These are phyloP conservation scores for Piromyces finnis DNA, from an alignment of 192 early-diverging fungal species.

Conservation along the genomic window DNA sequence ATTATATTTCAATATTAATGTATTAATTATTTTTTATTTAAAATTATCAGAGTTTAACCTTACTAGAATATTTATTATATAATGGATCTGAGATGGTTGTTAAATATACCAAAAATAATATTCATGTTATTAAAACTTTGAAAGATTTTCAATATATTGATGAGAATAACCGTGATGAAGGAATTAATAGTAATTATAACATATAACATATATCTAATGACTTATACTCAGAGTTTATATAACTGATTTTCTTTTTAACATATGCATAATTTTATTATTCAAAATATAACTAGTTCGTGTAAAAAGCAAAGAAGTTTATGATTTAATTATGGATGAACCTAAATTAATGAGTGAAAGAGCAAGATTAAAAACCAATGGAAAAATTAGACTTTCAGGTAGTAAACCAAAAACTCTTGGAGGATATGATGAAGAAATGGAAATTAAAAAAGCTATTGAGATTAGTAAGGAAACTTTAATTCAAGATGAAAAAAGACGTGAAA, in stretches of 20 bases:
- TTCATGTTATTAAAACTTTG: constrained; percentile 86
- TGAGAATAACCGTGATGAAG: constrained; percentile 80
- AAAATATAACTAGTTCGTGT: neutral
- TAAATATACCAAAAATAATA: constrained; percentile 68
- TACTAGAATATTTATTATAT: constrained; percentile 73
- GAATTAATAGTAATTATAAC: constrained; percentile 54
- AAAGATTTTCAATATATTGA: constrained; percentile 94
- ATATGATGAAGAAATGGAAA: neutral
- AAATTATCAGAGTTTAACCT: constrained; percentile 42
- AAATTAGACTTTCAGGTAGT: neutral
- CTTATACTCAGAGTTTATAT: too few species aligned
- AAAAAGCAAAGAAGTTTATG: neutral
- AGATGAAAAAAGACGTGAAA: neutral
- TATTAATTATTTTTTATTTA: too few species aligned
- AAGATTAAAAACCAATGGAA: neutral
- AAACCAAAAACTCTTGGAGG: neutral
- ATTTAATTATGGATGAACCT: neutral
- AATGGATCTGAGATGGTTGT: constrained; percentile 74
- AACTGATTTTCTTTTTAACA: too few species aligned
- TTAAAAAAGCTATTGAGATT: neutral
- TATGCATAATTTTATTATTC: too few species aligned
- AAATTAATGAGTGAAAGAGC: neutral
- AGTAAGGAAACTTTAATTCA: neutral
- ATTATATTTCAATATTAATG: too few species aligned
- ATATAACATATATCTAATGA: too few species aligned